A percentile compares a stretch with the other conserved stretches of the same genome.
Evolutionary conservation across 257 asterid species (phyloP).

Genomic region (Parsonsia alboflavescens): DNA sequence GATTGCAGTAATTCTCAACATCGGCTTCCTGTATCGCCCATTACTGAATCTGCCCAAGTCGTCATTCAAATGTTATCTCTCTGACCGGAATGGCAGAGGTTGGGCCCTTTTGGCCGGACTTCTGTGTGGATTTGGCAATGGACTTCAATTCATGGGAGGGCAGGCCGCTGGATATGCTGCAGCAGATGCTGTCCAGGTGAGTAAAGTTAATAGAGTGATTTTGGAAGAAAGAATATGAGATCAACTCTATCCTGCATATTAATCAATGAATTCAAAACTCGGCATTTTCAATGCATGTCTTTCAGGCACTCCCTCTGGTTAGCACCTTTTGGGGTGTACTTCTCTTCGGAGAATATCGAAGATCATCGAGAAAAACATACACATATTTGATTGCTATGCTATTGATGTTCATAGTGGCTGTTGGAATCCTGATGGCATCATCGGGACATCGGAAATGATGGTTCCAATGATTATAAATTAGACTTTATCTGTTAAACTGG

Average conservation of each 20-base stretch:
- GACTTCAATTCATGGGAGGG: conserved; percentile 99
- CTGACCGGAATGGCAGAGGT: conserved; percentile 83
- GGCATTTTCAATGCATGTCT: background rate
- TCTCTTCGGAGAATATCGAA: conserved; percentile 74
- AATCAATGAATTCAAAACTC: background rate
- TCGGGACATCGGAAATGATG: conserved; percentile 62
- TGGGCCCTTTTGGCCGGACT: conserved; percentile 92
- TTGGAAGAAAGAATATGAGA: background rate
- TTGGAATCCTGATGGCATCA: conserved; percentile 83
- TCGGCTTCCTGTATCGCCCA: conserved; percentile 67
- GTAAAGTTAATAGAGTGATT: conserved; percentile 4
- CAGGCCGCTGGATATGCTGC: conserved; percentile 99
- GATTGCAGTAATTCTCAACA: conserved; percentile 60
- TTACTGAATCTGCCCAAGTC: conserved; percentile 65
- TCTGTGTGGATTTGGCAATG: conserved; percentile 89
- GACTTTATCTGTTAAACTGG: background rate
- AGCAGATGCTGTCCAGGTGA: conserved; percentile 97
- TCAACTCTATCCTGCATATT: background rate
- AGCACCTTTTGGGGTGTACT: conserved; percentile 91
- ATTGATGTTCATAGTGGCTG: conserved; percentile 75
- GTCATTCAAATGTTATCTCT: conserved; percentile 59
- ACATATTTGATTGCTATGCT: conserved; percentile 56
- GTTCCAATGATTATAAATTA: background rate
- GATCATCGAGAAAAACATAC: conserved; percentile 74
- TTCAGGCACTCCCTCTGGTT: conserved; percentile 87